Conservation (phyloP, 2,329 filamentous ascomycete species). For the Periconia sp. region DNA sequence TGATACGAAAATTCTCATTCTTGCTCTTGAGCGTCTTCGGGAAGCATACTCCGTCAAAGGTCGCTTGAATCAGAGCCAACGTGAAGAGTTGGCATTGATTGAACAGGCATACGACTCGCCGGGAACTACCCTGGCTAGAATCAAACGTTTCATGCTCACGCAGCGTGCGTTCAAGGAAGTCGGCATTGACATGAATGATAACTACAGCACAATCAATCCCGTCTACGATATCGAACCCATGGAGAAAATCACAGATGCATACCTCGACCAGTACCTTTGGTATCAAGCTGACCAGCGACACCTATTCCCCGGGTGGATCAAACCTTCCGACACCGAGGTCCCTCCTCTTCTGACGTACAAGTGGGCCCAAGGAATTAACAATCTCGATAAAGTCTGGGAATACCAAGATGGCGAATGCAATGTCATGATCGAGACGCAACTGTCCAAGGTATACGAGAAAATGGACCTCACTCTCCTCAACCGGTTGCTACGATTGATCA, state of each 20-base stretch:
- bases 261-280: constrained; percentile 98
- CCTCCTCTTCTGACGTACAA: constrained; percentile 94
- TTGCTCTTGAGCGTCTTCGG: constrained; percentile 87
- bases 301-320: constrained; percentile 98
- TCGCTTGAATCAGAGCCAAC: constrained; percentile 92
- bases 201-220: constrained; percentile 98
- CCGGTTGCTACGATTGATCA: constrained; percentile 87
- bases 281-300: constrained; percentile 98
- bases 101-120: constrained; percentile 98
- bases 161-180: constrained; percentile 99
- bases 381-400: constrained; percentile 93
- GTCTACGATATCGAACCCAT: constrained; percentile 99
- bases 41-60: constrained; percentile 99
- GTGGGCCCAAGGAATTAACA: constrained; percentile 99
- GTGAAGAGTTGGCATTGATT: constrained; percentile 93
- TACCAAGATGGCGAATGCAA: constrained; percentile 93
- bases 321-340: constrained; percentile 96
- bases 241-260: constrained; percentile 98
- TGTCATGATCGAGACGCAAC: constrained; percentile 95
- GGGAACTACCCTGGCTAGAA: constrained; percentile 90
- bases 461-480: constrained; percentile 96
- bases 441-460: constrained; percentile 99
- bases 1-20: constrained; percentile 96
- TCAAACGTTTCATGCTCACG: constrained; percentile 95
- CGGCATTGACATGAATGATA: constrained; percentile 99